Evolutionary conservation across 2,329 filamentous ascomycete genomes (phyloP), one percentile per base, ranked within the genome.

Genomic region (Penicillium concentricum): DNA sequence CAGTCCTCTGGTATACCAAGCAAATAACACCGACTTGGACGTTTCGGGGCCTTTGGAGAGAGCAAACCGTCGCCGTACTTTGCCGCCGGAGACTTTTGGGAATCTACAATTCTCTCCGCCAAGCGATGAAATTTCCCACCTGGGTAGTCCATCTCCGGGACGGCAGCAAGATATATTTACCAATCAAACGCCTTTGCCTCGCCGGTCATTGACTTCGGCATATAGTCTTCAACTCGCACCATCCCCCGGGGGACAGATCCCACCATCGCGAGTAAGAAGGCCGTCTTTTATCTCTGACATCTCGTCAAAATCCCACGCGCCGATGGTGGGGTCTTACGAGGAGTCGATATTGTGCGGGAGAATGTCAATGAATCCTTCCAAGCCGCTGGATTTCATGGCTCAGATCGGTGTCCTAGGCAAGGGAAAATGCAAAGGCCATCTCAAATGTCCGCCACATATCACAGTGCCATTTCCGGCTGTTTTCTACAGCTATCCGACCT

Each of bases 251-350:
- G 79, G 67, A 62, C 78, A 61, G 61, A 69, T 64, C 30, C 66
- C 59, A 30, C 72, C 37, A 58, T 74, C 16, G 69, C 76, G 30
- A 79, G 79, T 22, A 79, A 84, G 16, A 73, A 82, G 91, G 42
- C 87, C 88, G 0, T 97, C 92, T 0, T 79, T 90, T 44, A 82
- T 84, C 16, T 86, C 88, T 0, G 92, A 96, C 44, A 78, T 81
- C 3, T 91, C 91, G 3, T 88, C 91, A 4, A 78, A 94, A 28
- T 90, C 93, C 55, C 91, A 95, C 74, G 92, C 93, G 9, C 92
- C 92, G 4, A 95, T 99, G 89, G 93, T 97, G 2, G 94, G 94
- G 2, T 97, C 93, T 2, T 99, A 97, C 66, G 94, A 99, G 74
- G 94, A 99, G 76, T 97, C 92, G 28, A 97, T 99, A 58, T 79